Percentiles rank a stretch among this genome's conserved stretches.
These are phyloP conservation scores for Dipteronia sinensis DNA, from an alignment of 345 rosid species.

Conservation along the genomic window DNA sequence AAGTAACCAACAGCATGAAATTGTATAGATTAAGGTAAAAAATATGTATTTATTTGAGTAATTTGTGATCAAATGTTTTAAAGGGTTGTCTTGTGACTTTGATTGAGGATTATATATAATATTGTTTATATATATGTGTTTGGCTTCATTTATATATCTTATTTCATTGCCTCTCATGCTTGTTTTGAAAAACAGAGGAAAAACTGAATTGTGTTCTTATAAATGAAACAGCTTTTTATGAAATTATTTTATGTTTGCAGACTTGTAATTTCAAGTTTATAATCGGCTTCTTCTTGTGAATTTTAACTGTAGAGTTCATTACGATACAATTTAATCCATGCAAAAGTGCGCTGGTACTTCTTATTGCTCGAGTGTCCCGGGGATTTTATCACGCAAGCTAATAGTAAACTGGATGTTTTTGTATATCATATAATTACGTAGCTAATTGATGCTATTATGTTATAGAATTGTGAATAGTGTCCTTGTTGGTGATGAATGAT, in stretches of 20 bases:
- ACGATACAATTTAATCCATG: background rate
- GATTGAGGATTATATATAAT: constrained; percentile 6
- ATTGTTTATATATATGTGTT: background rate
- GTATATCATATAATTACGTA: no score
- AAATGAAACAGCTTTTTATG: background rate
- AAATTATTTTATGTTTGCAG: background rate
- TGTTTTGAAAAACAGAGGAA: background rate
- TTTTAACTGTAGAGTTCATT: background rate
- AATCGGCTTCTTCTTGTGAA: background rate
- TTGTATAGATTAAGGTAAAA: no score
- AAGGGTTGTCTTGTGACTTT: constrained; percentile 8
- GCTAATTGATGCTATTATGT: no score
- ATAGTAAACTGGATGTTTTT: no score
- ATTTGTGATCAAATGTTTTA: constrained; percentile 10
- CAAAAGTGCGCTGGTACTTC: background rate
- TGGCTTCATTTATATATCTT: background rate
- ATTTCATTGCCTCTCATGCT: background rate
- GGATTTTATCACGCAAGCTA: no score
- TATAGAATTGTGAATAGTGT: no score
- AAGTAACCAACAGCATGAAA: no score
- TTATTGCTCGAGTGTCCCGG: no score
- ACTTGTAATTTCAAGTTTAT: background rate
- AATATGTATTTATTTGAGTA: background rate
- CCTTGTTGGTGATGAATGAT: no score
- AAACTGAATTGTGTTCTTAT: background rate